Conservation (phyloP, 208 protist species). For the Novymonas esmeraldas region DNA sequence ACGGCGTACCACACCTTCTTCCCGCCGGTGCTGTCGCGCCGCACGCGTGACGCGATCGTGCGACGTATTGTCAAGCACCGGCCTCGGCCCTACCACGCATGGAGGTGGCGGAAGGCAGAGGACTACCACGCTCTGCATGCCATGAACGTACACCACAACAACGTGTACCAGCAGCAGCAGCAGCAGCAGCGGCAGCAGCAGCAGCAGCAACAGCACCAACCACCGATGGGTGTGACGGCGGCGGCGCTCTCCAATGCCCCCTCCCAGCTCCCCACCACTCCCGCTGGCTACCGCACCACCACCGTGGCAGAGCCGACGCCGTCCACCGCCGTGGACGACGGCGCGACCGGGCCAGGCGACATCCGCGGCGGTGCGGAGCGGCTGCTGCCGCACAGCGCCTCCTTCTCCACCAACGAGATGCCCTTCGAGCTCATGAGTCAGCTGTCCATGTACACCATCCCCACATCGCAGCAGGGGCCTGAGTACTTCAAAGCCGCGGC, state of each 20-base stretch:
- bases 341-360: neutral
- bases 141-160: constrained; percentile 30
- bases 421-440: constrained; percentile 21
- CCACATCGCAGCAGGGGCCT: constrained; percentile 68
- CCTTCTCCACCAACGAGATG: constrained; percentile 10
- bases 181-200: too few species aligned
- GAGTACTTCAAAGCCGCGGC: constrained; percentile 61
- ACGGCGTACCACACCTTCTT: constrained; percentile 62
- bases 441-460: constrained; percentile 62
- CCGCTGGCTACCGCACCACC: neutral
- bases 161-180: constrained; percentile 23
- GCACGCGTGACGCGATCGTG: constrained; percentile 34
- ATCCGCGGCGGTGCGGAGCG: too few species aligned
- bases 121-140: constrained; percentile 35
- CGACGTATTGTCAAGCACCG: constrained; percentile 33
- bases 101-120: constrained; percentile 45
- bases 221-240: neutral
- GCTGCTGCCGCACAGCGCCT: neutral
- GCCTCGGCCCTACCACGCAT: constrained; percentile 38
- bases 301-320: neutral
- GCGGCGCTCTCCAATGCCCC: constrained; percentile 3
- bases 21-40: constrained; percentile 32
- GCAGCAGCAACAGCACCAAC: too few species aligned
- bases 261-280: neutral
- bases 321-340: neutral